These are phyloP conservation scores for Linum tenue DNA, from an alignment of 345 rosid genomes.

Conservation along the genomic window DNA sequence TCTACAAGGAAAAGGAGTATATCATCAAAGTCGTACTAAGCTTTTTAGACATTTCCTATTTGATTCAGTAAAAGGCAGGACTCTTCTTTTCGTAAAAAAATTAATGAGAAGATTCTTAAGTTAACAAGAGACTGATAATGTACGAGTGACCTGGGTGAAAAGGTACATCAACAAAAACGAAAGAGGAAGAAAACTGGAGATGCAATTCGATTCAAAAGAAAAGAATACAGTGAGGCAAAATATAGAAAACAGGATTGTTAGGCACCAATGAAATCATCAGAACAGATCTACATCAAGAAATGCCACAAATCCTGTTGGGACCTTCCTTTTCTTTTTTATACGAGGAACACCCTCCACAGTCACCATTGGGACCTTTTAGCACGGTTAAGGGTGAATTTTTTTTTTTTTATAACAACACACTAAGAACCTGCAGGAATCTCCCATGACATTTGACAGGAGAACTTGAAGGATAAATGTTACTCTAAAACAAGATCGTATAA, in stretches of 20 bases:
- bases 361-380: too few relatives aligned
- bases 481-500: background rate
- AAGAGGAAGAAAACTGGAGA: too few relatives aligned
- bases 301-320: background rate
- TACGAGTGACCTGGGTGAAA: too few relatives aligned
- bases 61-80: background rate
- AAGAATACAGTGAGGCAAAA: too few relatives aligned
- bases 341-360: too few relatives aligned
- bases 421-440: background rate
- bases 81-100: too few relatives aligned
- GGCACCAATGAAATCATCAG: background rate
- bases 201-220: too few relatives aligned
- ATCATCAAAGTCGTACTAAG: background rate
- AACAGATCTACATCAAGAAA: background rate
- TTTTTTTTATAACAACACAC: background rate
- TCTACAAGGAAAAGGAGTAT: slow-evolving; percentile 30
- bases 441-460: background rate
- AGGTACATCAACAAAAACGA: too few relatives aligned
- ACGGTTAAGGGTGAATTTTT: too few relatives aligned
- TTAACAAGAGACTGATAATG: too few relatives aligned
- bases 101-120: too few relatives aligned
- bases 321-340: too few relatives aligned
- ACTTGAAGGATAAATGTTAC: background rate
- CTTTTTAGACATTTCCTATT: background rate
- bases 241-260: background rate